Conservation (phyloP, 768 basidiomycete genomes). For the Holtermannia corniformis region DNA sequence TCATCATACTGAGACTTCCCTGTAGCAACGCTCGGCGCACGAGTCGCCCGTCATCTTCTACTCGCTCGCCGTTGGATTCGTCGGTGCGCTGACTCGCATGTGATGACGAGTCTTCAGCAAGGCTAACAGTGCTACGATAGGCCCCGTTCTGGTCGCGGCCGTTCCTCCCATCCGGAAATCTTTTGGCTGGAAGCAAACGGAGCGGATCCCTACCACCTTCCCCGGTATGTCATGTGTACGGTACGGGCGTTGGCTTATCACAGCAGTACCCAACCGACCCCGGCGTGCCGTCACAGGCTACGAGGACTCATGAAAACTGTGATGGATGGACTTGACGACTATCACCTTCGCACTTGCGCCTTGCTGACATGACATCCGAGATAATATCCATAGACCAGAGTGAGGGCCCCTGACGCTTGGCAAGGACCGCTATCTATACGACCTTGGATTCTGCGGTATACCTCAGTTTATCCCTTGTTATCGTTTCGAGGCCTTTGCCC, state of each 20-base stretch:
- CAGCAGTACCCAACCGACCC: slow-evolving; percentile 59
- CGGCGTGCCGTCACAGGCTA: slow-evolving; percentile 63
- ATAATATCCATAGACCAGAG: too few species aligned
- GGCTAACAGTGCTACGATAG: slow-evolving; percentile 30
- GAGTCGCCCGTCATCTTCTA: slow-evolving; percentile 86
- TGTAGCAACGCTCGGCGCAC: slow-evolving; percentile 82
- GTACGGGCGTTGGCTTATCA: background rate
- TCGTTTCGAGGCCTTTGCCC: too few species aligned
- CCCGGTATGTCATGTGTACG: slow-evolving; percentile 52
- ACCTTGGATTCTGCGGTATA: too few species aligned
- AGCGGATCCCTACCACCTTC: slow-evolving; percentile 61
- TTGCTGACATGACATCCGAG: too few species aligned
- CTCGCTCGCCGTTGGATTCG: slow-evolving; percentile 62
- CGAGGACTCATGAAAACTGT: slow-evolving; percentile 48
- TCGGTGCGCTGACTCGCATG: slow-evolving; percentile 23
- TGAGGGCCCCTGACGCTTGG: too few species aligned
- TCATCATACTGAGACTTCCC: too few species aligned
- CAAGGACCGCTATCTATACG: too few species aligned
- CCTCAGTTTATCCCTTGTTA: too few species aligned
- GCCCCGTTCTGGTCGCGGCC: slow-evolving; percentile 61
- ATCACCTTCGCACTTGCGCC: too few species aligned
- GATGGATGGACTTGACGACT: too few species aligned
- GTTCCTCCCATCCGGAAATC: slow-evolving; percentile 70
- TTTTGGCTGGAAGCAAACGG: slow-evolving; percentile 62
- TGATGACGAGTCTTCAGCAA: background rate